Evolutionary conservation across 2,329 filamentous ascomycete species (phyloP), one percentile per base, ranked within the genome.

Genomic region (Pyrenochaeta sp.): DNA sequence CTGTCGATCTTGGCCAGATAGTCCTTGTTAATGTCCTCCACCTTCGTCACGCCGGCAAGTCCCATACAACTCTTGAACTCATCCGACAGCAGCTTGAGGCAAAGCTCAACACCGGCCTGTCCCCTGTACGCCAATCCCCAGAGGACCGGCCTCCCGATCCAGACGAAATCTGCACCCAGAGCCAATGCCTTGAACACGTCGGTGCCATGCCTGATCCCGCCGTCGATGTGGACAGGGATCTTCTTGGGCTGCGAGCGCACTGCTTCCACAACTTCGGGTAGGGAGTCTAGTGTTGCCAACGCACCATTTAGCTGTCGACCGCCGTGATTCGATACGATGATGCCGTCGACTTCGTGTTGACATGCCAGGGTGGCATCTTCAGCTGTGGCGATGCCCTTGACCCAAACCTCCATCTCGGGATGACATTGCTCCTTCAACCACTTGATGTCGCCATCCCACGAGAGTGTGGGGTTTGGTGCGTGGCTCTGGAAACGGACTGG

Each of bases 111-210:
- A 2, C 58, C 56, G 15, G 58, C 55, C 22, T 57, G 52, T 2
- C 59, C 59, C 7, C 59, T 59, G 15, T 60, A 63, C 3, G 80
- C 84, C 27, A 88, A 78, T 1, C 89, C 90, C 74, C 83, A 96
- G 32, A 96, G 75, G 10, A 89, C 10, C 6, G 66, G 59, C 15
- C 68, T 39, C 1, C 68, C 68, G 4, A 72, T 44, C 39, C 93
- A 94, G 1, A 97, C 91, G 30, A 90, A 93, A 64, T 84, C 89
- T 17, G 93, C 94, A 24, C 94, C 94, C 0, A 97, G 81, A 65
- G 91, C 96, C 7, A 97, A 77, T 9, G 92, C 93, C 76, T 97
- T 97, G 72, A 97, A 83, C 48, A 97, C 91, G 69, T 97, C 94
- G 1, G 92, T 96, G 6, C 88, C 91, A 30, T 93, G 84, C 28